A percentile compares a stretch with the other conserved stretches of the same genome.
Evolutionary conservation across 2,329 filamentous ascomycete species (phyloP).

Genomic region (Penicillium sp.): DNA sequence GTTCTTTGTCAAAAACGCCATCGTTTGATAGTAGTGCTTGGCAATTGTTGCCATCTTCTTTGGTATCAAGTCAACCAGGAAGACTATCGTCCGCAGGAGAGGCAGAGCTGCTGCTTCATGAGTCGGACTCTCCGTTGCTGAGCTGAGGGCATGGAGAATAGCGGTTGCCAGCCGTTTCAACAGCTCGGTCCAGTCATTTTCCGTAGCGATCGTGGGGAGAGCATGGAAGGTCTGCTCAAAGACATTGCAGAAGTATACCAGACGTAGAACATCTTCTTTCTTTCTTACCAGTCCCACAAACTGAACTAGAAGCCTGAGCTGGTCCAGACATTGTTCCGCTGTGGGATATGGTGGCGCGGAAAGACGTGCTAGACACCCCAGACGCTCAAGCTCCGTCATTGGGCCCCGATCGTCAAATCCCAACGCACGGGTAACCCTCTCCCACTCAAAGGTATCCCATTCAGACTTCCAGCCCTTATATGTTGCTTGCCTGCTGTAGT

Average conservation of each 20-base stretch:
- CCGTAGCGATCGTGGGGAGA: slow-evolving; percentile 37
- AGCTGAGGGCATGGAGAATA: slow-evolving; percentile 35
- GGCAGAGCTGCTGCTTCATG: slow-evolving; percentile 23
- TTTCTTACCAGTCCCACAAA: slow-evolving; percentile 56
- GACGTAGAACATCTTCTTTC: slow-evolving; percentile 38
- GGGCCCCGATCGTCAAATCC: neutral
- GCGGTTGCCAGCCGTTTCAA: slow-evolving; percentile 39
- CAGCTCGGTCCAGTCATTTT: slow-evolving; percentile 42
- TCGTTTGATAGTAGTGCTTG: slow-evolving; percentile 39
- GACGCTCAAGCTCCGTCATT: slow-evolving; percentile 2
- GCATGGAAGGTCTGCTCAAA: slow-evolving; percentile 41
- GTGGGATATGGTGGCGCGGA: slow-evolving; percentile 34
- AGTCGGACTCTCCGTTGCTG: slow-evolving; percentile 12
- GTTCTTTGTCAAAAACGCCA: slow-evolving; percentile 37
- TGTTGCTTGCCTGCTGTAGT: slow-evolving; percentile 60
- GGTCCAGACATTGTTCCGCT: slow-evolving; percentile 44
- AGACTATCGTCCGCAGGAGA: slow-evolving; percentile 36
- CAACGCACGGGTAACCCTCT: slow-evolving; percentile 31
- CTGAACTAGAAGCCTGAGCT: slow-evolving; percentile 66
- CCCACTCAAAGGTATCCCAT: slow-evolving; percentile 61
- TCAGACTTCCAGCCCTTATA: slow-evolving; percentile 56
- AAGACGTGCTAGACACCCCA: slow-evolving; percentile 27
- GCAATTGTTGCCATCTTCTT: slow-evolving; percentile 41
- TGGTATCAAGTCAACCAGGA: slow-evolving; percentile 40
- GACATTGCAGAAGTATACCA: slow-evolving; percentile 45